A percentile compares a stretch with the other conserved stretches of the same genome.
Conservation (phyloP, 2,329 filamentous ascomycete species). For the Xylariomycetidae sp. region DNA sequence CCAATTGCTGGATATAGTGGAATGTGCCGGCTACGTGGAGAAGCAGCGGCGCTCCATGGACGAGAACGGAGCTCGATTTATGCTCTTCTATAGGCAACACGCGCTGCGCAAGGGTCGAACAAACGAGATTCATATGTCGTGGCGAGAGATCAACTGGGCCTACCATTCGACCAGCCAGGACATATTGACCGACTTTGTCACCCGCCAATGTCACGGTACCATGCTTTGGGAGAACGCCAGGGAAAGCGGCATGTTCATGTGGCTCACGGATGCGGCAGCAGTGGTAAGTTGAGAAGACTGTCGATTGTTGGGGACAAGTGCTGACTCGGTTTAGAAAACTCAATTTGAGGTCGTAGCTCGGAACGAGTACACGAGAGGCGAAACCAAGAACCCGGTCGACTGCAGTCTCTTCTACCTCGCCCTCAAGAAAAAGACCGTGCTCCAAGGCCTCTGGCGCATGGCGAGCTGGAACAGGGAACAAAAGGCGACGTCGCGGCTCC, state of each 20-base stretch:
- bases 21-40: constrained; percentile 79
- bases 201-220: constrained; percentile 70
- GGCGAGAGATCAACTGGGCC: constrained; percentile 81
- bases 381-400: constrained; percentile 83
- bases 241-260: constrained; percentile 90
- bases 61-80: constrained; percentile 80
- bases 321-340: constrained; percentile 46
- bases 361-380: constrained; percentile 86
- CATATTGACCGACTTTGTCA: constrained; percentile 79
- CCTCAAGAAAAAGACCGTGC: constrained; percentile 81
- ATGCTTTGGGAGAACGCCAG: constrained; percentile 82
- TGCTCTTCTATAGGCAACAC: constrained; percentile 83
- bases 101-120: constrained; percentile 63
- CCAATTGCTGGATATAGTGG: constrained; percentile 75
- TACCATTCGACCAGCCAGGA: constrained; percentile 85
- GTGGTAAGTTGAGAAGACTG: constrained; percentile 56
- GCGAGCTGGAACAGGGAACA: constrained; percentile 87
- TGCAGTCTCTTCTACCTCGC: constrained; percentile 91
- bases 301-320: not conserved
- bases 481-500: constrained; percentile 67
- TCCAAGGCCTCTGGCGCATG: constrained; percentile 93
- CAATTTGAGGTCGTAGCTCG: constrained; percentile 90
- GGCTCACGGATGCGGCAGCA: constrained; percentile 73
- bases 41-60: constrained; percentile 86
- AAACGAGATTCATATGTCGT: constrained; percentile 62